Percentiles rank a stretch among this genome's conserved stretches.
These are phyloP conservation scores for Aurifilum marmelostoma DNA, from an alignment of 2,329 filamentous ascomycete genomes.

Conservation along the genomic window DNA sequence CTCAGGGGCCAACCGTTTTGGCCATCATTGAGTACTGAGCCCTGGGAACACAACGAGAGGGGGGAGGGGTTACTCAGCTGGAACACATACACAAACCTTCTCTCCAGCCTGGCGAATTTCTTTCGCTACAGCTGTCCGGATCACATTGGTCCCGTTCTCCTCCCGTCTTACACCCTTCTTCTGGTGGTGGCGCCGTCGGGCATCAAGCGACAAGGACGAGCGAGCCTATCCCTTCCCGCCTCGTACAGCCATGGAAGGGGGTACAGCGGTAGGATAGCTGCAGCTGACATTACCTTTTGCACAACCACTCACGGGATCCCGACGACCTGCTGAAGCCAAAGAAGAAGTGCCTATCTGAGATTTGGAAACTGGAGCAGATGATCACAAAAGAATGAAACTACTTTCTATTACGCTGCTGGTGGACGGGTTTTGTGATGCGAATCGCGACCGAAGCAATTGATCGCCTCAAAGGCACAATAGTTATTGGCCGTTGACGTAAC, in stretches of 20 bases:
- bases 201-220: background rate
- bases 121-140: constrained; percentile 5
- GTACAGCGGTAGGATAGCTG: background rate
- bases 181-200: constrained; percentile 6
- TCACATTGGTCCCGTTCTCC: background rate
- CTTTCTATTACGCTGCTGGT: too few species aligned
- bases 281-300: background rate
- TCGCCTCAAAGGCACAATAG: background rate
- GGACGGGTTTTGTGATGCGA: background rate
- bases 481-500: constrained; percentile 8
- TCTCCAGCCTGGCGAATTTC: background rate
- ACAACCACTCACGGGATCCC: background rate
- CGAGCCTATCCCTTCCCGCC: background rate
- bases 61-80: background rate
- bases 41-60: background rate
- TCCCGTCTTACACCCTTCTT: background rate
- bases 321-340: background rate
- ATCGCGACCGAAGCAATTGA: background rate
- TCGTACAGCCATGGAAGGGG: background rate
- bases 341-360: background rate
- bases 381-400: too few species aligned
- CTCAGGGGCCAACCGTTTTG: background rate
- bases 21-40: background rate
- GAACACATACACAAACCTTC: background rate
- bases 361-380: too few species aligned